These are phyloP conservation scores for Dryadomyces quercus-mongolicae DNA, from an alignment of 2,329 filamentous ascomycete species.

Conservation along the genomic window DNA sequence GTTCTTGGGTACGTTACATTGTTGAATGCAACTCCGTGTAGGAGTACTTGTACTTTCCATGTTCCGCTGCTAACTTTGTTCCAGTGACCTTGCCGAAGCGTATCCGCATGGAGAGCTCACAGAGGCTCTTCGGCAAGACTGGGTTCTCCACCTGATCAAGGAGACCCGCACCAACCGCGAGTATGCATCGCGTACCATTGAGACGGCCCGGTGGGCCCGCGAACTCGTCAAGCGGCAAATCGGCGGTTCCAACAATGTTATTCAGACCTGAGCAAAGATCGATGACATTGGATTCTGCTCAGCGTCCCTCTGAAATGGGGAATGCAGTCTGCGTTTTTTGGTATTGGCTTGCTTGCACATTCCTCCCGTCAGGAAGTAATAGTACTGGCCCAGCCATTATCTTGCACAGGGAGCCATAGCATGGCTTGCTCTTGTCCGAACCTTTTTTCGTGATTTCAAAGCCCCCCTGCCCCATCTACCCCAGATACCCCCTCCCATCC, in stretches of 20 bases:
- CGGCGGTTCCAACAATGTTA: conserved; percentile 38
- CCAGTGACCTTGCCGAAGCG: conserved; percentile 81
- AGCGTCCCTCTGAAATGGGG: neutral
- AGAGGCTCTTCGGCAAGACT: conserved; percentile 78
- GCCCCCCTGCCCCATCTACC: neutral
- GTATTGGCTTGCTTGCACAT: neutral
- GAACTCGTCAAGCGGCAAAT: conserved; percentile 94
- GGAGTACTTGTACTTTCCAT: too few relatives aligned
- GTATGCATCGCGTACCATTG: conserved; percentile 71
- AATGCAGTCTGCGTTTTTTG: neutral
- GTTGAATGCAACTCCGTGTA: neutral
- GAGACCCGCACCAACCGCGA: conserved; percentile 86
- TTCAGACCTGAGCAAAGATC: conserved; percentile 30
- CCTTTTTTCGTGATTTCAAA: neutral
- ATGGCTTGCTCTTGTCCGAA: neutral
- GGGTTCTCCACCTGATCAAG: conserved; percentile 81
- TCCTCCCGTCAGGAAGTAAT: neutral
- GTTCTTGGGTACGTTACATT: conserved; percentile 68
- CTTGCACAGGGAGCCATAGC: neutral
- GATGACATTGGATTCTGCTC: neutral
- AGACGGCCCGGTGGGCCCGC: conserved; percentile 92
- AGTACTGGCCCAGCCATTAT: neutral
- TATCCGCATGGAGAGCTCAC: conserved; percentile 85
- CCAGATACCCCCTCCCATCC: conserved; percentile 1
- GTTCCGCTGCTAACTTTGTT: neutral